Evolutionary conservation across 805 yeast species (phyloP).

Genomic region (Saccharomycopsis oosterbeekiorum): DNA sequence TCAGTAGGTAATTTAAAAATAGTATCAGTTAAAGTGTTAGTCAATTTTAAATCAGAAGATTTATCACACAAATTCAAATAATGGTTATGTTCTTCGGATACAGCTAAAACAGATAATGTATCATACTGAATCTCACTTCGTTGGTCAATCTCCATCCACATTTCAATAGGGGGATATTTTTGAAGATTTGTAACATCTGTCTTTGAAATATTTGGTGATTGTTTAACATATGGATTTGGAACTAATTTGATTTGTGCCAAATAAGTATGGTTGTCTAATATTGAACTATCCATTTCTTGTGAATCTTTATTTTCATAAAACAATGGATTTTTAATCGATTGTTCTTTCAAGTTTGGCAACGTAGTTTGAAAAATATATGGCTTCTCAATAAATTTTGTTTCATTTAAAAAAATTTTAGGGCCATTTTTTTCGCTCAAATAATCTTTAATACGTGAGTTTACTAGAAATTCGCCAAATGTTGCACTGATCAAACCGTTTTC

Average conservation of each 20-base stretch:
- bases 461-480: conserved; percentile 33
- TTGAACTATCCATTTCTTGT: conserved; percentile 18
- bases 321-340: conserved; percentile 26
- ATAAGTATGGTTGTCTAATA: conserved; percentile 22
- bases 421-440: background rate
- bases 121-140: conserved; percentile 28
- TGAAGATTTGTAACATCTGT: conserved; percentile 19
- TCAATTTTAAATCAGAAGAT: conserved; percentile 35
- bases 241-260: conserved; percentile 33
- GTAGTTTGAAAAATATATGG: conserved; percentile 27
- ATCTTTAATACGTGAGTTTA: conserved; percentile 18
- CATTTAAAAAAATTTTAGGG: background rate
- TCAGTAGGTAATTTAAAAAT: conserved; percentile 21
- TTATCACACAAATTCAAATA: conserved; percentile 32
- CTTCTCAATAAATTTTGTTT: background rate
- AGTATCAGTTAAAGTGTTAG: conserved; percentile 29
- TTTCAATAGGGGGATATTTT: conserved; percentile 40
- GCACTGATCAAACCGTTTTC: conserved; percentile 22
- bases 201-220: background rate
- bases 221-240: conserved; percentile 29
- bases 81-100: conserved; percentile 34
- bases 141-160: conserved; percentile 36
- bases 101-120: conserved; percentile 32
- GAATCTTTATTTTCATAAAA: conserved; percentile 21
- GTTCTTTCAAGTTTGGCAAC: conserved; percentile 27